Evolutionary conservation across 2,329 filamentous ascomycete genomes (phyloP).

Genomic region (Alternaria consortialis): DNA sequence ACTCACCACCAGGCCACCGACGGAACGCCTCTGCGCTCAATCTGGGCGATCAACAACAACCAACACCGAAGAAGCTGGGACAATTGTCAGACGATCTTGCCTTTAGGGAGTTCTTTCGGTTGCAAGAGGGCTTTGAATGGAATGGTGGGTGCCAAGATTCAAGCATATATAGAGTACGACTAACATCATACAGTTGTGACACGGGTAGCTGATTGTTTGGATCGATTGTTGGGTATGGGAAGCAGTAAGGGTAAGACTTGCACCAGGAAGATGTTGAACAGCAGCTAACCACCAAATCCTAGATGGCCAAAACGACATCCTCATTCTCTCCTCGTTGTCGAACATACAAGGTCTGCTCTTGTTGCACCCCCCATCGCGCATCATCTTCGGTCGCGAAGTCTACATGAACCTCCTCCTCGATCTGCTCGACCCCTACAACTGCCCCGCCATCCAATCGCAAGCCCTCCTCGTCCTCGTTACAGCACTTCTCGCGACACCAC

Average conservation of each 20-base stretch:
- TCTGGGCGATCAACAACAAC: constrained; percentile 41
- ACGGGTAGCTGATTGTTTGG: constrained; percentile 83
- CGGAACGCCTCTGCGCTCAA: constrained; percentile 51
- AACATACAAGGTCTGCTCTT: constrained; percentile 88
- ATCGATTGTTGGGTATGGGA: constrained; percentile 81
- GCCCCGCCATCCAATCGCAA: constrained; percentile 88
- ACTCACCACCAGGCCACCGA: constrained; percentile 44
- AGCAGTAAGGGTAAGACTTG: constrained; percentile 57
- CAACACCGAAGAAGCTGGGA: constrained; percentile 61
- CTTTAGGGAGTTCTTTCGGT: constrained; percentile 93
- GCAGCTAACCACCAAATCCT: constrained; percentile 5
- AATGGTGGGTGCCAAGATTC: constrained; percentile 66
- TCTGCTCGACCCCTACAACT: constrained; percentile 88
- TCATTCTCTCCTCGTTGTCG: constrained; percentile 88
- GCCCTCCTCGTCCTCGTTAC: constrained; percentile 91
- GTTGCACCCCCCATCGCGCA: constrained; percentile 87
- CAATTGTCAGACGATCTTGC: constrained; percentile 83
- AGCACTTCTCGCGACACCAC: constrained; percentile 83
- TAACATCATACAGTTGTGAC: constrained; percentile 69
- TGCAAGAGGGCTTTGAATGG: constrained; percentile 98
- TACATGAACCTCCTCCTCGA: constrained; percentile 98
- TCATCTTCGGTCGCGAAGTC: constrained; percentile 85
- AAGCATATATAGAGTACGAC: background rate
- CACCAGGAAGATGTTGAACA: background rate
- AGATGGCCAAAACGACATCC: constrained; percentile 83